Evolutionary conservation across 352 stramenopile species (phyloP).

Genomic region (Phytopythium boreale): DNA sequence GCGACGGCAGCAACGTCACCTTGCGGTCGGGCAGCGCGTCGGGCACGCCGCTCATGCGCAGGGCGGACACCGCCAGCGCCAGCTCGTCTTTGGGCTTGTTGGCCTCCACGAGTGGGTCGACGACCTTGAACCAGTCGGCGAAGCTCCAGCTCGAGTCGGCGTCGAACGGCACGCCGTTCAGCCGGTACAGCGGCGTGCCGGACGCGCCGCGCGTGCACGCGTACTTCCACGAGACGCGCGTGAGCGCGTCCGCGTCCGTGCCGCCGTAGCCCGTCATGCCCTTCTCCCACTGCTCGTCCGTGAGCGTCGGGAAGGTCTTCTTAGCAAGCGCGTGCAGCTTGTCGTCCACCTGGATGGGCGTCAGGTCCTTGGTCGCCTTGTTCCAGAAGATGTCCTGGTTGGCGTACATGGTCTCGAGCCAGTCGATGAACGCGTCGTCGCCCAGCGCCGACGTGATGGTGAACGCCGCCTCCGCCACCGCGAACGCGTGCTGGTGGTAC

Average conservation of each 20-base stretch:
- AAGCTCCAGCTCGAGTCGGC: slow-evolving; percentile 63
- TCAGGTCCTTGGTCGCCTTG: slow-evolving; percentile 77
- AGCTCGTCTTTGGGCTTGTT: slow-evolving; percentile 32
- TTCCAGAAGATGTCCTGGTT: slow-evolving; percentile 84
- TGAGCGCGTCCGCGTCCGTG: slow-evolving; percentile 56
- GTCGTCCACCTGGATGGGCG: slow-evolving; percentile 56
- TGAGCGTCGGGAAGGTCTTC: slow-evolving; percentile 62
- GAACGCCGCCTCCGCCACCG: slow-evolving; percentile 55
- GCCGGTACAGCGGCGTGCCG: slow-evolving; percentile 72
- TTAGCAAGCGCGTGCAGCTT: slow-evolving; percentile 61
- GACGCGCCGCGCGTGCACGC: slow-evolving; percentile 68
- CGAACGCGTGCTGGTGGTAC: slow-evolving; percentile 77
- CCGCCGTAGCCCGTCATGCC: slow-evolving; percentile 76
- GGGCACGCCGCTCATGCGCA: slow-evolving; percentile 39
- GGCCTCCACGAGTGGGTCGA: slow-evolving; percentile 39
- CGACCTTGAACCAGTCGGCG: slow-evolving; percentile 58
- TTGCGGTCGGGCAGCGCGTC: slow-evolving; percentile 44
- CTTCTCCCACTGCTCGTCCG: slow-evolving; percentile 58
- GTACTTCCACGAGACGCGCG: slow-evolving; percentile 79
- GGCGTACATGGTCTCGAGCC: slow-evolving; percentile 77
- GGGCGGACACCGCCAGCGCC: slow-evolving; percentile 30
- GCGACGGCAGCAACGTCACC: slow-evolving; percentile 48
- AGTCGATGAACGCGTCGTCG: slow-evolving; percentile 52
- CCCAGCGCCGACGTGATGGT: slow-evolving; percentile 61
- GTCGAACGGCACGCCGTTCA: slow-evolving; percentile 78